Evolutionary conservation across 345 rosid genomes (phyloP).

Genomic region (Corymbia maculata): DNA sequence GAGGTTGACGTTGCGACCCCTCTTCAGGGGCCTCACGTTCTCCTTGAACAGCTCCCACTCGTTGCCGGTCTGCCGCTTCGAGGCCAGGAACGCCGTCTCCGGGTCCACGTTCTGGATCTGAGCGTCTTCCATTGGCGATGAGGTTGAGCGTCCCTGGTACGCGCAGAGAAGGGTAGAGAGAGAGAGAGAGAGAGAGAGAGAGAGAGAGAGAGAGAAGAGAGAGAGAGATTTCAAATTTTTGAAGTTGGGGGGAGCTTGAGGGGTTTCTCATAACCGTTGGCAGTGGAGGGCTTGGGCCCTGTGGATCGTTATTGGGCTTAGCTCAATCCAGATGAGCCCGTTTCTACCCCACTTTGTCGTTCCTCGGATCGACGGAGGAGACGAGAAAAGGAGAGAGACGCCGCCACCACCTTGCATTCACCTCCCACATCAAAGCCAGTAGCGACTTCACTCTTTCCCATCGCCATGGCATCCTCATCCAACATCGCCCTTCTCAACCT

Average conservation of each 20-base stretch:
- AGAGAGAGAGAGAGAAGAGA: not conserved
- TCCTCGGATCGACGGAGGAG: not conserved
- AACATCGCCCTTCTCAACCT: not conserved
- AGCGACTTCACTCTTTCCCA: not conserved
- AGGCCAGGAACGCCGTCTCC: constrained; percentile 65
- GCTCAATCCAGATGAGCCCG: not conserved
- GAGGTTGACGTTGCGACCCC: constrained; percentile 69
- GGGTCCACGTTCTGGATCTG: constrained; percentile 40
- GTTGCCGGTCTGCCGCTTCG: constrained; percentile 53
- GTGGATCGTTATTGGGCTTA: not conserved
- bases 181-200: not conserved
- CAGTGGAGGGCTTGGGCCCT: not conserved
- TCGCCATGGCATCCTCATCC: not conserved
- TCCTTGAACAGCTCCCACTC: constrained; percentile 97
- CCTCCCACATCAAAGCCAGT: not conserved
- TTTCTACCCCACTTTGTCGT: not conserved
- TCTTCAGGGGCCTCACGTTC: constrained; percentile 74
- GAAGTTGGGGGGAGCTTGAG: not conserved
- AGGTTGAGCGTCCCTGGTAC: not conserved
- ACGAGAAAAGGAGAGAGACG: not conserved
- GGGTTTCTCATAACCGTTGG: not conserved
- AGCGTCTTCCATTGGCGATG: constrained; percentile 17
- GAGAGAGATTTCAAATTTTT: not conserved
- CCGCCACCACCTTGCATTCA: not conserved
- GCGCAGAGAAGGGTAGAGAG: not conserved